Conservation (phyloP, 495 filamentous ascomycete species). For the Penicillium lagena region DNA sequence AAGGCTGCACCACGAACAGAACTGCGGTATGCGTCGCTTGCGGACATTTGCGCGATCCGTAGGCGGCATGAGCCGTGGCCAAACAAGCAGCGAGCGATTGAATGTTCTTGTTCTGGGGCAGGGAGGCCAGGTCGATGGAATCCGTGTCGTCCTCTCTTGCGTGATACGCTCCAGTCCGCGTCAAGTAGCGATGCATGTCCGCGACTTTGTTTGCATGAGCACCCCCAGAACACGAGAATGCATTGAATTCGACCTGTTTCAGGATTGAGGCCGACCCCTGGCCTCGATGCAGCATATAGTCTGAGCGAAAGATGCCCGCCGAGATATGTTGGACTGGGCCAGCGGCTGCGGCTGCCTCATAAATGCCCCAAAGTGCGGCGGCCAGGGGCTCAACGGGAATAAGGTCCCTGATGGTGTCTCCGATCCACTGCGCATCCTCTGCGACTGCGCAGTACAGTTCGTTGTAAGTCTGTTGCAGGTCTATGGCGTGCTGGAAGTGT, state of each 20-base stretch:
- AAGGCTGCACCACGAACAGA: constrained; percentile 73
- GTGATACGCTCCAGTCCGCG: constrained; percentile 16
- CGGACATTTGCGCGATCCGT: constrained; percentile 39
- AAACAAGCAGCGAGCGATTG: constrained; percentile 57
- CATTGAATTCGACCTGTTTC: constrained; percentile 92
- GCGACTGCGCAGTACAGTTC: constrained; percentile 73
- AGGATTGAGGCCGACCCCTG: constrained; percentile 26
- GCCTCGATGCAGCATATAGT: constrained; percentile 74
- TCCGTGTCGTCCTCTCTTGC: constrained; percentile 11
- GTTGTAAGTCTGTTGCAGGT: constrained; percentile 70
- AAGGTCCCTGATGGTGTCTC: constrained; percentile 21
- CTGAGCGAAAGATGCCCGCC: constrained; percentile 81
- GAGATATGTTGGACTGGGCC: constrained; percentile 52
- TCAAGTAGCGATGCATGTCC: constrained; percentile 50
- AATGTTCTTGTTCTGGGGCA: constrained; percentile 59
- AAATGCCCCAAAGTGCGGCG: constrained; percentile 67
- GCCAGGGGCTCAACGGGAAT: constrained; percentile 66
- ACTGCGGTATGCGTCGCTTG: constrained; percentile 33
- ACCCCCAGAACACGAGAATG: constrained; percentile 73
- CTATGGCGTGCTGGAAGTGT: constrained; percentile 62
- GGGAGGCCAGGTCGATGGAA: constrained; percentile 23
- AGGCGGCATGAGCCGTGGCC: constrained; percentile 57
- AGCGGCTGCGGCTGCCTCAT: constrained; percentile 63
- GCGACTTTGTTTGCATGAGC: constrained; percentile 58
- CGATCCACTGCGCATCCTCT: constrained; percentile 66